Conservation (phyloP, 2,329 filamentous ascomycete genomes). For the Cladosporium sp. region DNA sequence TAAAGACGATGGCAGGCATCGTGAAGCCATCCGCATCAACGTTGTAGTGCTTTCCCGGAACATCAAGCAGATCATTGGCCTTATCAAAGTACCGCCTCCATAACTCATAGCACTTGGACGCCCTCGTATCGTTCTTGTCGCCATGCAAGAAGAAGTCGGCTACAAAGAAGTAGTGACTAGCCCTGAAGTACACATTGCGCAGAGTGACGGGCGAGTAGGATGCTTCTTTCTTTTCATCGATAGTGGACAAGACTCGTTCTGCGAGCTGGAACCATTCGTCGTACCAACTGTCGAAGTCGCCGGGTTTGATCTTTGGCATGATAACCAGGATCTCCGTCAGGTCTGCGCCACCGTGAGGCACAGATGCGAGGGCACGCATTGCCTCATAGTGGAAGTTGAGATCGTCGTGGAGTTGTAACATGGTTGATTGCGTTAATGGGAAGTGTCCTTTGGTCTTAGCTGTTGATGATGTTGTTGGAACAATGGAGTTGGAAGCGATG, state of each 20-base stretch:
- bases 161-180: constrained; percentile 45
- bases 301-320: constrained; percentile 20
- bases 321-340: constrained; percentile 11
- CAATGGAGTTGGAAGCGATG: not conserved
- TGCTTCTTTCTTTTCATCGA: constrained; percentile 16
- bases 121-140: constrained; percentile 44
- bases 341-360: constrained; percentile 19
- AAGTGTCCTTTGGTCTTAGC: not conserved
- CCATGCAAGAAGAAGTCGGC: constrained; percentile 48
- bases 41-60: constrained; percentile 23
- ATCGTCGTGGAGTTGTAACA: constrained; percentile 21
- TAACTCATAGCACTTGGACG: constrained; percentile 40
- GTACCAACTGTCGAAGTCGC: constrained; percentile 22
- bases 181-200: constrained; percentile 35
- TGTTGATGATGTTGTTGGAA: not conserved
- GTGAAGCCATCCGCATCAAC: constrained; percentile 18
- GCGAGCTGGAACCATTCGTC: constrained; percentile 20
- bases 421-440: not conserved
- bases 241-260: constrained; percentile 20
- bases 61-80: constrained; percentile 39
- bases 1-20: constrained; percentile 20
- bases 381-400: constrained; percentile 24
- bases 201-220: constrained; percentile 6
- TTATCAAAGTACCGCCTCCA: constrained; percentile 43
- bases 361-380: constrained; percentile 18